Evolutionary conservation across 176 grass and related monocot species (phyloP), one percentile per base, ranked within the genome.

Genomic region (Carex cristatella): DNA sequence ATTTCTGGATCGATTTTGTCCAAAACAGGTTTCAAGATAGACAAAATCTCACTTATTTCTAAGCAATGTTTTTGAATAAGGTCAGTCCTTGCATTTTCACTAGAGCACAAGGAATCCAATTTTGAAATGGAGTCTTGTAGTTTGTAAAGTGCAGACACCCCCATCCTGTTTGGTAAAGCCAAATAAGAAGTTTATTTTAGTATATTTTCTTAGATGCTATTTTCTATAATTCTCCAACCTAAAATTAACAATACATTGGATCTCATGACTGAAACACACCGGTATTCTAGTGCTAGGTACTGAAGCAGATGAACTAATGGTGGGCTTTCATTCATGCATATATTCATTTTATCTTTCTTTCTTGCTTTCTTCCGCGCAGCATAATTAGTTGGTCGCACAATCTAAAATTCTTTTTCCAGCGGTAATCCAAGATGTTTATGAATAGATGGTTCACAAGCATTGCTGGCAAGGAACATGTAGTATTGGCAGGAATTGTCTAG

Each of bases 11-110:
- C 81, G 12, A 92, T 82, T 83, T 94, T 86, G 44, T 94, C 92
- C 69, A 94, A 64, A 85, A 92, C 81, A 84, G 84, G 90, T 48
- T 59, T 88, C 69, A 94, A 84, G 40, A 90, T 88, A 85, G 59
- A 86, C 8, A 86, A 85, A 46, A 92, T 76, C 51, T 92, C 84
- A 4, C 70, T 88, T 18, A 94, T 87, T 51, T 87, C 87, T 85
- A 84, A 80, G 69, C 86, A 94, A 8, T 92, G 92, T 61, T 80
- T 92, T 80, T 94, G 76, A 78, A 92, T 59, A 84, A 89, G 86
- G 13, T 92, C 85, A 65, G 88, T 73, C 72, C 85, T 92, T 71
- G 63, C 49, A 74, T 81, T 81, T 49, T 69, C 90, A 79, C 89
- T 85, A 9, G 81, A 94, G 84, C 86, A 83, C 56, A 88, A 83